Evolutionary conservation across 495 filamentous ascomycete species (phyloP).

Genomic region (Thozetella sp.): DNA sequence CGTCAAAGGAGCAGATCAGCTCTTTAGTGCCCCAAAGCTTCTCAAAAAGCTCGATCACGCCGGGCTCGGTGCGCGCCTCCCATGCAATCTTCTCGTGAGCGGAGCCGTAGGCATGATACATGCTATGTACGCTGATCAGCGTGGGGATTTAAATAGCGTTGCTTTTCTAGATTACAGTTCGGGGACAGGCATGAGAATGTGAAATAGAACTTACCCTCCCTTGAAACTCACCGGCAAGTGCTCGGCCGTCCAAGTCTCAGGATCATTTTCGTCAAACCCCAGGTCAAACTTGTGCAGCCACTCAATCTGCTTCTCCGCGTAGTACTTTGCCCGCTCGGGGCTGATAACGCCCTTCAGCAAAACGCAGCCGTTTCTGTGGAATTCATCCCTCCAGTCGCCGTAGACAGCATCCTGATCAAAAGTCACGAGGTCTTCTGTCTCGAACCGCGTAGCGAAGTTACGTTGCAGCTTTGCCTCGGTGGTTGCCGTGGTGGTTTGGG

Average conservation of each 20-base stretch:
- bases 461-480: no score
- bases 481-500: no score
- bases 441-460: background rate
- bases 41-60: background rate
- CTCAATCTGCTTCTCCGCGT: background rate
- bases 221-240: background rate
- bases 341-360: background rate
- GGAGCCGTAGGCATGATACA: background rate
- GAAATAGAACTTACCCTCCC: no score
- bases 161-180: background rate
- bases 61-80: background rate
- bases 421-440: background rate
- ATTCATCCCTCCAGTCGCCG: slow-evolving; percentile 1
- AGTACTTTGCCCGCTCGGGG: background rate
- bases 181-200: no score
- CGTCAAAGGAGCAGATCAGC: slow-evolving; percentile 1
- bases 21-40: background rate
- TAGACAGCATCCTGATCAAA: background rate
- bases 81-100: background rate
- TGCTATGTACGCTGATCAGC: background rate
- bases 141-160: background rate
- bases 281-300: background rate
- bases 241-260: background rate
- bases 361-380: slow-evolving; percentile 2
- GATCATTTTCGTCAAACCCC: background rate